phyloP scores from a whole-genome alignment of 352 stramenopile species.

The Phytophthora sp. region DNA sequence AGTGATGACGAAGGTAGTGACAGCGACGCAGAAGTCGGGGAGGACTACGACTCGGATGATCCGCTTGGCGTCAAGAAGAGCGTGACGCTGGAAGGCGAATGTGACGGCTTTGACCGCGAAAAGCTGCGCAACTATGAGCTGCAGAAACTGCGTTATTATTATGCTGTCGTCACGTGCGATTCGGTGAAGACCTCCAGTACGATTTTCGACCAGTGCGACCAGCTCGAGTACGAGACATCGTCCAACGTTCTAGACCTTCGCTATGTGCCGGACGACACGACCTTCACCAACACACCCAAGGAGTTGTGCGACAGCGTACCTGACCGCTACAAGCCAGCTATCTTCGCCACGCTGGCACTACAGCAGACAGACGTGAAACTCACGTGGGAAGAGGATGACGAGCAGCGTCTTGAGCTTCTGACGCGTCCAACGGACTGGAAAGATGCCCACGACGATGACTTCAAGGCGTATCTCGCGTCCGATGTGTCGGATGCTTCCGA shows the following conservation, averaged over 20 bases:
- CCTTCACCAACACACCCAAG: constrained; percentile 90
- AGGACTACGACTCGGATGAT: constrained; percentile 75
- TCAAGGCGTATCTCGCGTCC: constrained; percentile 94
- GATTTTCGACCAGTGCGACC: constrained; percentile 96
- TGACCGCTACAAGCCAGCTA: constrained; percentile 93
- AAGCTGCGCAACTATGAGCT: constrained; percentile 97
- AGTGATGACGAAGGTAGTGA: constrained; percentile 35
- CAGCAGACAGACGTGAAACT: constrained; percentile 94
- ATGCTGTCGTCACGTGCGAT: constrained; percentile 96
- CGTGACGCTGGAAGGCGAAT: constrained; percentile 55
- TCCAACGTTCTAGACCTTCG: constrained; percentile 95
- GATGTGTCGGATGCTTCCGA: constrained; percentile 72
- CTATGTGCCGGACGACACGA: constrained; percentile 93
- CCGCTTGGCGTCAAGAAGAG: constrained; percentile 71
- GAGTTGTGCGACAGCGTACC: constrained; percentile 84
- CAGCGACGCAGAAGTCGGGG: constrained; percentile 42
- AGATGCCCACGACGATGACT: constrained; percentile 91
- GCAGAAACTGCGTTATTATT: constrained; percentile 98
- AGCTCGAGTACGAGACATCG: constrained; percentile 98
- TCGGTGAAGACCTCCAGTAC: constrained; percentile 89
- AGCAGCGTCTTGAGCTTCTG: constrained; percentile 88
- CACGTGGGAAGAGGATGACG: constrained; percentile 96
- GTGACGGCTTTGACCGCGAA: constrained; percentile 92
- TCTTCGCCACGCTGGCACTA: constrained; percentile 94
- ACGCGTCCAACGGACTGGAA: constrained; percentile 82